Evolutionary conservation across 257 asterid species (phyloP).

Genomic region (Scutellaria barbata): DNA sequence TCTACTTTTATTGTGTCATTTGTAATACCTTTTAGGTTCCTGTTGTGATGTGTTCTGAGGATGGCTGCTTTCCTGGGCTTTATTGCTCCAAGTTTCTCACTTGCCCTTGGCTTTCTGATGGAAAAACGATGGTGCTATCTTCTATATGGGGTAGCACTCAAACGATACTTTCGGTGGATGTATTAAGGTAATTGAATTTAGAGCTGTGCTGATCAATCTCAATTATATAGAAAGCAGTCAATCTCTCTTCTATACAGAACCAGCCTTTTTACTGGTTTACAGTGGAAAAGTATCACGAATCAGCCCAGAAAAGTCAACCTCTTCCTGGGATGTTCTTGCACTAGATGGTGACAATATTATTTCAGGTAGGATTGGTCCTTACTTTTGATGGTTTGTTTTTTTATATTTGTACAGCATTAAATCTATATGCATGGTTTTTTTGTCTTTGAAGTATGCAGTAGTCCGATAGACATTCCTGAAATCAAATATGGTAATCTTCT

Average conservation of each 20-base stretch:
- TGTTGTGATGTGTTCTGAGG: conserved; percentile 72
- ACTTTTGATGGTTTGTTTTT: conserved; percentile 1
- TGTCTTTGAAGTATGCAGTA: conserved; percentile 64
- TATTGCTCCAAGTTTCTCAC: conserved; percentile 55
- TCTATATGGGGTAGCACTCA: conserved; percentile 79
- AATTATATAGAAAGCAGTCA: conserved; percentile 2
- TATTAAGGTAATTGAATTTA: conserved; percentile 59
- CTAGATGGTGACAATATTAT: conserved; percentile 65
- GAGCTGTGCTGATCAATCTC: conserved; percentile 30
- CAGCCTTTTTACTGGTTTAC: conserved; percentile 30
- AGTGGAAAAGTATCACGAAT: conserved; percentile 74
- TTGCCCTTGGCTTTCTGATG: conserved; percentile 92
- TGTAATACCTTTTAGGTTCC: conserved; percentile 62
- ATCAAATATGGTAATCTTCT: conserved; percentile 66
- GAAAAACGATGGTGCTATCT: conserved; percentile 65
- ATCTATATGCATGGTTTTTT: conserved; percentile 11
- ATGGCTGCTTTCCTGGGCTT: conserved; percentile 86
- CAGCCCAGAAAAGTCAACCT: conserved; percentile 66
- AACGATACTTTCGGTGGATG: conserved; percentile 63
- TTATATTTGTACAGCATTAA: conserved; percentile 21
- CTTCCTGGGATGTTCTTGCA: conserved; percentile 78
- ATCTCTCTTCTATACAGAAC: conserved; percentile 3
- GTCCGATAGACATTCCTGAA: conserved; percentile 73
- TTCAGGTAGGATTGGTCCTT: conserved; percentile 55
- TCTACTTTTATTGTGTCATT: not conserved